Conservation (phyloP, 2,329 filamentous ascomycete genomes). For the Xylariaceae sp. region DNA sequence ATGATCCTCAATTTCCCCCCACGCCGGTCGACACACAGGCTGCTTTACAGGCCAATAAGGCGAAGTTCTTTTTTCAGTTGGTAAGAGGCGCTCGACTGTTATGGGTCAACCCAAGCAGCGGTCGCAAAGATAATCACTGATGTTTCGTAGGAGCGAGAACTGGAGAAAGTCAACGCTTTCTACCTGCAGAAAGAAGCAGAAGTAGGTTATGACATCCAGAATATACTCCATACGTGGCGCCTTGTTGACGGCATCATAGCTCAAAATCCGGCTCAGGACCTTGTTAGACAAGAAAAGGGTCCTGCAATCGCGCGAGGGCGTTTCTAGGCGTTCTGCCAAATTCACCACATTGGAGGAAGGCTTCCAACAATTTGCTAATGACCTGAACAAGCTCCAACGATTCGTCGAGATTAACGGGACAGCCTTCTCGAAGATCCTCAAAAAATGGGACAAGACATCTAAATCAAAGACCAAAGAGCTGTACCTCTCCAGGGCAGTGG, state of each 20-base stretch:
- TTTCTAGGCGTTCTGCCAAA: constrained; percentile 82
- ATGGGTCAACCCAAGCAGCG: too few relatives aligned
- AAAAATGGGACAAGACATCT: constrained; percentile 99
- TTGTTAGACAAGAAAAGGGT: constrained; percentile 92
- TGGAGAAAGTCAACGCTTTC: constrained; percentile 97
- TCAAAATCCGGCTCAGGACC: constrained; percentile 87
- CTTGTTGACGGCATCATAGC: constrained; percentile 40
- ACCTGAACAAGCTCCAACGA: constrained; percentile 95
- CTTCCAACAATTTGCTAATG: constrained; percentile 93
- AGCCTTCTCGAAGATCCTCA: constrained; percentile 95
- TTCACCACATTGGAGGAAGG: constrained; percentile 94
- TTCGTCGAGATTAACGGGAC: constrained; percentile 98
- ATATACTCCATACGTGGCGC: neutral
- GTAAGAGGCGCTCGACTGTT: constrained; percentile 42
- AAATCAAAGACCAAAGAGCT: constrained; percentile 98
- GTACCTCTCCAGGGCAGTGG: constrained; percentile 89
- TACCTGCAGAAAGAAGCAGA: constrained; percentile 98
- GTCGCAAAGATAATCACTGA: constrained; percentile 30
- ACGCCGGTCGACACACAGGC: constrained; percentile 67
- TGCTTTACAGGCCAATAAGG: constrained; percentile 91
- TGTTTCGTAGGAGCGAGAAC: constrained; percentile 71
- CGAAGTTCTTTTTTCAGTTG: constrained; percentile 96
- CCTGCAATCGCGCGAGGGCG: constrained; percentile 70
- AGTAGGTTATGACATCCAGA: constrained; percentile 49
- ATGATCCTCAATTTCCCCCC: constrained; percentile 45